phyloP scores from a whole-genome alignment of 441 rosid species.

The Biscutella auriculata region DNA sequence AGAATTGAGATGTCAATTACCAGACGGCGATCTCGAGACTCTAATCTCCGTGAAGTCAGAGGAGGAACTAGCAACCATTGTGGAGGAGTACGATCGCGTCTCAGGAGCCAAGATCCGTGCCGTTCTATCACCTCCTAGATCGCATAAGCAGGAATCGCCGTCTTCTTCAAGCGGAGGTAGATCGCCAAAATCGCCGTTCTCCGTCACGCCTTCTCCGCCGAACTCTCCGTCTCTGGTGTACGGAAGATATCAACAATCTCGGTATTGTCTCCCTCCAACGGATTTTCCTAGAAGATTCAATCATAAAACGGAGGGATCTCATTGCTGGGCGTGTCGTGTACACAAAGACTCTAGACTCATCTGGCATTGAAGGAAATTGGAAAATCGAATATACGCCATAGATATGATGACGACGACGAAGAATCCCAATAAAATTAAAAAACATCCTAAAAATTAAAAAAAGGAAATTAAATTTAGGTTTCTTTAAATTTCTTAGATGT shows the following conservation, averaged over 20 bases:
- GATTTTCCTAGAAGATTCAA: conserved; percentile 14
- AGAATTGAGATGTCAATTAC: conserved; percentile 50
- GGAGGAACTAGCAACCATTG: conserved; percentile 43
- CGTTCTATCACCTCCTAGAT: conserved; percentile 39
- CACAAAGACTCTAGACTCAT: conserved; percentile 17
- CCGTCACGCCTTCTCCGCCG: conserved; percentile 12
- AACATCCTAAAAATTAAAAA: neutral
- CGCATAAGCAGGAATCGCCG: conserved; percentile 37
- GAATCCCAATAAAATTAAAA: too few species aligned
- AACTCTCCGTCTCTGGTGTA: conserved; percentile 19
- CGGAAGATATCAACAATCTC: conserved; percentile 2
- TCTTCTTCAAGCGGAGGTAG: conserved; percentile 28
- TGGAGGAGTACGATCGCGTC: conserved; percentile 46
- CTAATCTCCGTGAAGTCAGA: conserved; percentile 63
- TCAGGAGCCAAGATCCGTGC: conserved; percentile 47
- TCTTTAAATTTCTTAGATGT: neutral
- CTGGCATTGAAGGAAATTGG: conserved; percentile 16
- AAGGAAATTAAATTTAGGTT: neutral
- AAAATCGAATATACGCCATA: conserved; percentile 4
- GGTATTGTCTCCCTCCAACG: conserved; percentile 14
- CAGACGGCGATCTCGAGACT: conserved; percentile 70
- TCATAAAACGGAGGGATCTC: conserved; percentile 11
- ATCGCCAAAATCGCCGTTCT: conserved; percentile 16
- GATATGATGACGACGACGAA: neutral
- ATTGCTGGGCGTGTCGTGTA: conserved; percentile 9